Evolutionary conservation across 192 early-diverging fungal species (phyloP).

Genomic region (Rhizophlyctis rosea): DNA sequence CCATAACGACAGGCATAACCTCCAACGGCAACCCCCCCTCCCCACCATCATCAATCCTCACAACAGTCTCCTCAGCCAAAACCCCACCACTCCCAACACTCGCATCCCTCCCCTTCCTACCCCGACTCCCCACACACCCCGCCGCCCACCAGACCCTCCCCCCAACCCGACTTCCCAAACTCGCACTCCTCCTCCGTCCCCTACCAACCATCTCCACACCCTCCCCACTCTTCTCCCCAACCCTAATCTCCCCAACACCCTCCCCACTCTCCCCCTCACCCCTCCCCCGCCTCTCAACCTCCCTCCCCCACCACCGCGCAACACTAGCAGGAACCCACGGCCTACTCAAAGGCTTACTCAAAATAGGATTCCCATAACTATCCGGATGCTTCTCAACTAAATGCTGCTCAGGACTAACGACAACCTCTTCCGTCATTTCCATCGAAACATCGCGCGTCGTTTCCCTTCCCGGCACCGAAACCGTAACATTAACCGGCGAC

Average conservation of each 20-base stretch:
- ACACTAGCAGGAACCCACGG: constrained; percentile 39
- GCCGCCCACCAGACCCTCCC: too few relatives aligned
- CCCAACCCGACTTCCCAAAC: neutral
- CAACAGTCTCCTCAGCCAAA: too few relatives aligned
- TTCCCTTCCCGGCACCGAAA: too few relatives aligned
- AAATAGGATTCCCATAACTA: constrained; percentile 36
- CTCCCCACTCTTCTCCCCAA: neutral
- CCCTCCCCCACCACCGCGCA: constrained; percentile 24
- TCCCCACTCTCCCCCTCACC: neutral
- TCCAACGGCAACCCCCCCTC: too few relatives aligned
- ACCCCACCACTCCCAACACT: too few relatives aligned
- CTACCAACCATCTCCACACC: neutral
- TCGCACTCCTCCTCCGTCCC: neutral
- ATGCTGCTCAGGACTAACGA: constrained; percentile 35
- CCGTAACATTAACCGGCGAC: too few relatives aligned
- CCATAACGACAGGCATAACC: too few relatives aligned
- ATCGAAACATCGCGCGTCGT: too few relatives aligned
- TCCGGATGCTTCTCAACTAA: constrained; percentile 29
- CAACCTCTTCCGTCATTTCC: too few relatives aligned
- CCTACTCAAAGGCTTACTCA: constrained; percentile 33
- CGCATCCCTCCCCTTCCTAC: too few relatives aligned
- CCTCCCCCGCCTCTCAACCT: neutral
- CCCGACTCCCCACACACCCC: too few relatives aligned
- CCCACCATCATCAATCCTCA: too few relatives aligned
- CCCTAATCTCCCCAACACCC: neutral